phyloP scores from a whole-genome alignment of 2,329 filamentous ascomycete genomes.

The Seiridium cupressi region DNA sequence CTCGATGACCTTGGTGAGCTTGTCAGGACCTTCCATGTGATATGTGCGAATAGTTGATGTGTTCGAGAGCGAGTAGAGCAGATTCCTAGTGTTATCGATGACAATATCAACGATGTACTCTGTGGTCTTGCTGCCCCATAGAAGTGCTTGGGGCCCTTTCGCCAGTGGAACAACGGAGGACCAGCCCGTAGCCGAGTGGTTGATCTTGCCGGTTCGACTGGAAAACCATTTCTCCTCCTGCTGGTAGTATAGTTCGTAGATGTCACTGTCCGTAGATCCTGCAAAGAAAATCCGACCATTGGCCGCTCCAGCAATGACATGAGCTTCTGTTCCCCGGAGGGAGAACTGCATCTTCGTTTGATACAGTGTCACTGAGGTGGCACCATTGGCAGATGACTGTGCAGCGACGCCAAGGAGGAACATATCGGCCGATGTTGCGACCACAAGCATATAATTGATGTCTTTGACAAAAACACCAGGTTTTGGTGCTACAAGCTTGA shows the following conservation, averaged over 20 bases:
- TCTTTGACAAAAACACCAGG: constrained; percentile 81
- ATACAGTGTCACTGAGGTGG: constrained; percentile 75
- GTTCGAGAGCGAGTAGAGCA: constrained; percentile 89
- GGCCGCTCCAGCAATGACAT: constrained; percentile 75
- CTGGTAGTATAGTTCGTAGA: constrained; percentile 94
- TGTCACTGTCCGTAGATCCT: constrained; percentile 75
- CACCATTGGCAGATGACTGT: constrained; percentile 63
- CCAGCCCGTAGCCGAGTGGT: constrained; percentile 78
- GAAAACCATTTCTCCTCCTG: constrained; percentile 98
- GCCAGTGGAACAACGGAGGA: constrained; percentile 56
- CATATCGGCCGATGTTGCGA: constrained; percentile 84
- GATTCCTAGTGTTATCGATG: constrained; percentile 81
- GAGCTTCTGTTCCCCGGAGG: constrained; percentile 73
- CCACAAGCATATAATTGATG: constrained; percentile 85
- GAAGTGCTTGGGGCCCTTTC: constrained; percentile 40
- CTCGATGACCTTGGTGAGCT: constrained; percentile 62
- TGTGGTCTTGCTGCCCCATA: constrained; percentile 49
- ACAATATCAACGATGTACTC: constrained; percentile 77
- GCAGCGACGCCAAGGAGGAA: constrained; percentile 82
- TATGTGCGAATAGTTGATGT: constrained; percentile 89
- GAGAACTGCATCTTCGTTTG: constrained; percentile 83
- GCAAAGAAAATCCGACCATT: constrained; percentile 93
- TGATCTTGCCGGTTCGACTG: constrained; percentile 81
- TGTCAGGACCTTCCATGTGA: constrained; percentile 69
- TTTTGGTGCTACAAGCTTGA: constrained; percentile 83